phyloP scores from a whole-genome alignment of 1,284 basidiomycete genomes.

The Austropuccinia psidii region DNA sequence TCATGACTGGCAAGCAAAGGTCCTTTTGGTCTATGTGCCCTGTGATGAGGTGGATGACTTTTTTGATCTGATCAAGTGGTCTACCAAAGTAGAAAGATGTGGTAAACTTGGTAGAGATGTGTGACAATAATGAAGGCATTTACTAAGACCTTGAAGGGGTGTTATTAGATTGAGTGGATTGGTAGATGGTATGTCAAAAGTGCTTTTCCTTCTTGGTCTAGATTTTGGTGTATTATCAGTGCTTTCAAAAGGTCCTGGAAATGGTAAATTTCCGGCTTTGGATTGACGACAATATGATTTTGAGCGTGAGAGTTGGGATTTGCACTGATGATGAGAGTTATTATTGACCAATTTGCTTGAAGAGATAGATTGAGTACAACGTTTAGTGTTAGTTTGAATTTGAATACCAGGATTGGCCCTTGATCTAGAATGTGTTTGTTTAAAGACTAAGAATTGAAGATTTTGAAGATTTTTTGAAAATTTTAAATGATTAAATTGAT shows the following conservation, averaged over 20 bases:
- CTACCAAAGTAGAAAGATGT: neutral
- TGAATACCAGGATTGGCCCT: too few relatives aligned
- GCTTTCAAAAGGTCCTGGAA: neutral
- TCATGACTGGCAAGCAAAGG: neutral
- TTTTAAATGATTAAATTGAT: neutral
- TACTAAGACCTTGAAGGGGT: neutral
- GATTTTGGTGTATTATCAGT: neutral
- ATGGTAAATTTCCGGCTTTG: neutral
- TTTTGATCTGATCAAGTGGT: neutral
- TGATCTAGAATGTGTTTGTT: too few relatives aligned
- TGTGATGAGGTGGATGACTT: neutral
- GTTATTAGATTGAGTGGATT: constrained; percentile 2
- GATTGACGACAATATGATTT: neutral
- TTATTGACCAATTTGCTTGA: neutral
- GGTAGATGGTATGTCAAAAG: constrained; percentile 8
- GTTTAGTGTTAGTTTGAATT: too few relatives aligned
- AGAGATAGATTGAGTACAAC: constrained; percentile 3
- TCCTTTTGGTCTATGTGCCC: neutral
- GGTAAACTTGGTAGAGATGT: neutral
- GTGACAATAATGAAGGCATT: constrained; percentile 2
- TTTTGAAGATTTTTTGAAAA: too few relatives aligned
- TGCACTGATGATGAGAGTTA: neutral
- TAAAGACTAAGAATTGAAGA: too few relatives aligned
- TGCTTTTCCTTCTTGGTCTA: neutral
- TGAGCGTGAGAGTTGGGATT: neutral